phyloP scores from a whole-genome alignment of 2,329 filamentous ascomycete genomes.

The Fusarium tricinctum region DNA sequence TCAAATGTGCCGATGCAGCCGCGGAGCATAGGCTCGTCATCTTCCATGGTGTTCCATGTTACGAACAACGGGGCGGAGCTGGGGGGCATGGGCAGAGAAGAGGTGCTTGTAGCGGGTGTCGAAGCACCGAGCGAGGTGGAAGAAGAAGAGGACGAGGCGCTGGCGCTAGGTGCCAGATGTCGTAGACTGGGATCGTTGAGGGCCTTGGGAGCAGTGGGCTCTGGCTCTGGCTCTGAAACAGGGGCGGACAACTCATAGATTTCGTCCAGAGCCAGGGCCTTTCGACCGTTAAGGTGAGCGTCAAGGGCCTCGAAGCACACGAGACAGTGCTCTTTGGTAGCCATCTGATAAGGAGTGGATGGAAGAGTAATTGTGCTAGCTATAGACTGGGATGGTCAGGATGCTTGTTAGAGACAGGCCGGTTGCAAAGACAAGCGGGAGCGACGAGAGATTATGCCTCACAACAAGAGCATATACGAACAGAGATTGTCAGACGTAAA shows the following conservation, averaged over 20 bases:
- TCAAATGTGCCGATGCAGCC: constrained; percentile 98
- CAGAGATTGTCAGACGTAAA: constrained; percentile 18
- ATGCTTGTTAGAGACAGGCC: constrained; percentile 24
- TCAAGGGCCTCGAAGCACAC: constrained; percentile 92
- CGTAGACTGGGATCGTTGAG: constrained; percentile 60
- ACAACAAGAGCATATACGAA: constrained; percentile 29
- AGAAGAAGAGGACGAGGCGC: constrained; percentile 55
- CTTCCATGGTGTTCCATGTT: constrained; percentile 84
- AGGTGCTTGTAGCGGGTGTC: constrained; percentile 61
- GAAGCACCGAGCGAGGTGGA: constrained; percentile 61
- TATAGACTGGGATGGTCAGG: constrained; percentile 15
- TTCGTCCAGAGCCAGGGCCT: constrained; percentile 74
- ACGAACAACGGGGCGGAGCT: constrained; percentile 85
- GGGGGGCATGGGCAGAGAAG: constrained; percentile 55
- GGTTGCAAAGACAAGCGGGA: constrained; percentile 30
- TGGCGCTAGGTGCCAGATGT: constrained; percentile 54
- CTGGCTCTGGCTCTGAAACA: constrained; percentile 43
- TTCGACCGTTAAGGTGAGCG: constrained; percentile 79
- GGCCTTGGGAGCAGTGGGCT: constrained; percentile 39
- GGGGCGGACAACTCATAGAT: constrained; percentile 76
- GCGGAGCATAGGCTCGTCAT: constrained; percentile 72
- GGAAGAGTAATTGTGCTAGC: constrained; percentile 3
- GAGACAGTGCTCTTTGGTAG: constrained; percentile 86
- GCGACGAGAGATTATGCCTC: constrained; percentile 19
- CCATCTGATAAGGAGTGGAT: constrained; percentile 69